Conservation (phyloP, 140 eudicot genomes). For the Ambrosia hybrid region DNA sequence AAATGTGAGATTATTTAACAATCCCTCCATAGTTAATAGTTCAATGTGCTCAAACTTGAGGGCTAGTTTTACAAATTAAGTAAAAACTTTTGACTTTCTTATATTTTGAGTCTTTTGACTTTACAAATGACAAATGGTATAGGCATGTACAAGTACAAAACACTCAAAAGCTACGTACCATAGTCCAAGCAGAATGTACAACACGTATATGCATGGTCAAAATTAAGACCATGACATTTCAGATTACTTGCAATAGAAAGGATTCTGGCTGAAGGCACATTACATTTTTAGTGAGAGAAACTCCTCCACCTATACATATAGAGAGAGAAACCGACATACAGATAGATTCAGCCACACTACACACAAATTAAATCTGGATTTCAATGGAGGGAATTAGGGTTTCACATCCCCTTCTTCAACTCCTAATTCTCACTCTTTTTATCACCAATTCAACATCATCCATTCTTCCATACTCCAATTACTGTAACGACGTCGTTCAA, state of each 20-base stretch:
- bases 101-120: conserved; percentile 12
- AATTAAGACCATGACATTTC: background rate
- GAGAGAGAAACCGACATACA: background rate
- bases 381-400: conserved; percentile 36
- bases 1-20: no score
- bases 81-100: background rate
- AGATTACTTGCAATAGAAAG: background rate
- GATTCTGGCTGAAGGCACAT: conserved; percentile 12
- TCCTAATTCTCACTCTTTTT: conserved; percentile 30
- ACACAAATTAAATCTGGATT: conserved; percentile 6
- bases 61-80: no score
- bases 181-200: background rate
- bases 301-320: conserved; percentile 1
- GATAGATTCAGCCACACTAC: no score
- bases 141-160: no score
- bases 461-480: conserved; percentile 43
- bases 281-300: conserved; percentile 18
- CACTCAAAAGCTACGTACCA: no score
- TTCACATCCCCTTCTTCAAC: conserved; percentile 22
- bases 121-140: background rate
- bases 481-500: conserved; percentile 51
- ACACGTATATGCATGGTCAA: conserved; percentile 5
- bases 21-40: no score
- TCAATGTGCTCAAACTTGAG: no score
- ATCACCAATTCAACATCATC: conserved; percentile 22